Conservation (phyloP, 805 yeast species). For the Schizosaccharomyces lindneri region DNA sequence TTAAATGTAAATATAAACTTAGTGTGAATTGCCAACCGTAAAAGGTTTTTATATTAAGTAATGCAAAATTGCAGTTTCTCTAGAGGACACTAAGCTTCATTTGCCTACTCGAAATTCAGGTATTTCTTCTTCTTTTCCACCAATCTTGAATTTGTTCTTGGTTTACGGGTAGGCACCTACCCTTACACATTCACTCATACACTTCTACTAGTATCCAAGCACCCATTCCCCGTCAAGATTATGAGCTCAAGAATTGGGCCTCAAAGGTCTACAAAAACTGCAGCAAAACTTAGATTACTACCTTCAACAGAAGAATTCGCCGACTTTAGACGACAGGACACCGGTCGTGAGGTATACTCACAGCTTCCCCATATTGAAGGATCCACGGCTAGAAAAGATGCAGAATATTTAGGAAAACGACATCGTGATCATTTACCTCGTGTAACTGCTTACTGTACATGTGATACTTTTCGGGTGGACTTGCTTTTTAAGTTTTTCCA, state of each 20-base stretch:
- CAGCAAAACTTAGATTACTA: slow-evolving; percentile 68
- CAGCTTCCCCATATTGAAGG: slow-evolving; percentile 69
- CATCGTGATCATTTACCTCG: slow-evolving; percentile 68
- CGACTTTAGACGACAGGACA: slow-evolving; percentile 13
- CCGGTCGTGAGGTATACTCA: slow-evolving; percentile 40
- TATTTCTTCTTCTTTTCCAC: too few relatives aligned
- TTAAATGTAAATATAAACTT: too few relatives aligned
- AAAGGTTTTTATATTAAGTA: too few relatives aligned
- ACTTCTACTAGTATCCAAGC: neutral
- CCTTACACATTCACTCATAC: too few relatives aligned
- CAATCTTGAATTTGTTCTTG: too few relatives aligned
- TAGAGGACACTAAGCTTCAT: too few relatives aligned
- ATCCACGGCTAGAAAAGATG: slow-evolving; percentile 68
- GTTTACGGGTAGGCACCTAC: too few relatives aligned
- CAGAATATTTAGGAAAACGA: slow-evolving; percentile 72
- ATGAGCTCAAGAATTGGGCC: slow-evolving; percentile 14
- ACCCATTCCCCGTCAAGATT: neutral
- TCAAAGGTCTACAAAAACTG: slow-evolving; percentile 58
- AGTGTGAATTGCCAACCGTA: too few relatives aligned
- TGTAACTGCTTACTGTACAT: slow-evolving; percentile 89
- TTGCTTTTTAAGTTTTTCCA: slow-evolving; percentile 67
- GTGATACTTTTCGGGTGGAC: slow-evolving; percentile 74
- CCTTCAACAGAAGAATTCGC: slow-evolving; percentile 25
- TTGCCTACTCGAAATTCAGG: too few relatives aligned
- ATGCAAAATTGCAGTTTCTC: too few relatives aligned